Percentiles rank a stretch among this genome's conserved stretches.
Conservation (phyloP, 2,329 filamentous ascomycete genomes). For the Calcarisporium arbuscula region DNA sequence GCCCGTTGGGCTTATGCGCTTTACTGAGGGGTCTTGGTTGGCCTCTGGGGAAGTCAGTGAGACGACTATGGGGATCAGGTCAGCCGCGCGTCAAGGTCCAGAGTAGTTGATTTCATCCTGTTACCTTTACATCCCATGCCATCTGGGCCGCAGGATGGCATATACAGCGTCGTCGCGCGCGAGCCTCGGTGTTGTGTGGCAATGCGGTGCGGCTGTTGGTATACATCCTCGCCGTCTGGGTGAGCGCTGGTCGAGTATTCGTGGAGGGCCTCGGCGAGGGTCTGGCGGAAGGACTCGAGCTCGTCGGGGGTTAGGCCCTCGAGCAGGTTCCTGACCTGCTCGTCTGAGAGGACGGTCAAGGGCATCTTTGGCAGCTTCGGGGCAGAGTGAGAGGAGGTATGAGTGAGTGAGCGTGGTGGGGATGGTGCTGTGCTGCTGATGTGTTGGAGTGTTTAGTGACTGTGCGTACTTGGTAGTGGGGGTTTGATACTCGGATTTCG, state of each 20-base stretch:
- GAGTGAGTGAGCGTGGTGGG: too few relatives aligned
- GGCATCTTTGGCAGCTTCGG: constrained; percentile 37
- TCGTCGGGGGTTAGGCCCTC: constrained; percentile 47
- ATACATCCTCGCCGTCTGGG: constrained; percentile 32
- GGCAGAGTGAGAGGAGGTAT: too few relatives aligned
- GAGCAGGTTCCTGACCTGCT: constrained; percentile 47
- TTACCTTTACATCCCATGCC: constrained; percentile 64
- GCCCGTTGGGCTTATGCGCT: constrained; percentile 49
- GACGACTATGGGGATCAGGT: constrained; percentile 42
- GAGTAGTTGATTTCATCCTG: background rate
- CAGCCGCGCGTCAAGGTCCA: background rate
- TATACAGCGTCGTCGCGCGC: constrained; percentile 61
- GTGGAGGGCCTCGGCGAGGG: constrained; percentile 47
- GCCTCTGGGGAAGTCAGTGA: constrained; percentile 46
- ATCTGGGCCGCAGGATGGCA: constrained; percentile 60
- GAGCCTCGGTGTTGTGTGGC: constrained; percentile 40
- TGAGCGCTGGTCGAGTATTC: constrained; percentile 55
- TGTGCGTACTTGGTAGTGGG: too few relatives aligned
- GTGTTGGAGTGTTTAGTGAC: too few relatives aligned
- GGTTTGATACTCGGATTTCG: too few relatives aligned
- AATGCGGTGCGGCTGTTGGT: constrained; percentile 51
- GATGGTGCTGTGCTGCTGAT: background rate
- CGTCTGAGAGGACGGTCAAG: constrained; percentile 52
- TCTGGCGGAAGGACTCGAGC: constrained; percentile 43
- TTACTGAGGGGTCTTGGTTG: constrained; percentile 18